phyloP scores from a whole-genome alignment of 441 rosid genomes.

The Populus tomentosa region DNA sequence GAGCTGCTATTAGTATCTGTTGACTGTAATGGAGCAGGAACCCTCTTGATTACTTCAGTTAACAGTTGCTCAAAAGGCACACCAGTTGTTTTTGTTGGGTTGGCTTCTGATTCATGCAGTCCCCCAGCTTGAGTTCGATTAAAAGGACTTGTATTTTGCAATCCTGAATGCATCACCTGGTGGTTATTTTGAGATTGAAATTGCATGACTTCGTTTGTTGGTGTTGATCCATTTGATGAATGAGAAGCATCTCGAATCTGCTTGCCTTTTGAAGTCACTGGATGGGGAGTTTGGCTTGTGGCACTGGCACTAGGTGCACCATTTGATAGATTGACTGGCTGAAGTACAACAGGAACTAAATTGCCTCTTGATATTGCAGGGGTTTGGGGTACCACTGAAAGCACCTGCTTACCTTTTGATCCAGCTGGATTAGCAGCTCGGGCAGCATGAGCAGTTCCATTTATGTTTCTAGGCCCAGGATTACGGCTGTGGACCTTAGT shows the following conservation, averaged over 20 bases:
- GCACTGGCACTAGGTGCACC: slow-evolving; percentile 23
- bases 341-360: slow-evolving; percentile 45
- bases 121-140: slow-evolving; percentile 13
- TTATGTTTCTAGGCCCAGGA: slow-evolving; percentile 29
- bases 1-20: slow-evolving; percentile 27
- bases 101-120: slow-evolving; percentile 25
- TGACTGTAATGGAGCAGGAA: slow-evolving; percentile 34
- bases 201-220: slow-evolving; percentile 21
- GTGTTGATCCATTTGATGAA: slow-evolving; percentile 28
- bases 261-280: slow-evolving; percentile 32
- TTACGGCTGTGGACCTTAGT: slow-evolving; percentile 22
- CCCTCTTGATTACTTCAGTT: slow-evolving; percentile 50
- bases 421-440: slow-evolving; percentile 24
- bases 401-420: slow-evolving; percentile 32
- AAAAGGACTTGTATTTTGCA: slow-evolving; percentile 14
- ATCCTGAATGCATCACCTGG: slow-evolving; percentile 7
- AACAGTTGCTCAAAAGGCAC: slow-evolving; percentile 61
- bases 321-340: slow-evolving; percentile 39
- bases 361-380: slow-evolving; percentile 31
- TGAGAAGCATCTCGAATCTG: slow-evolving; percentile 25
- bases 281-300: slow-evolving; percentile 20
- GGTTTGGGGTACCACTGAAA: slow-evolving; percentile 31
- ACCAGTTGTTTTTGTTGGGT: slow-evolving; percentile 23
- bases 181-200: slow-evolving; percentile 24
- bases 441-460: slow-evolving; percentile 29